Evolutionary conservation across 2,329 filamentous ascomycete species (phyloP).

Genomic region (Calonectria hongkongensis): DNA sequence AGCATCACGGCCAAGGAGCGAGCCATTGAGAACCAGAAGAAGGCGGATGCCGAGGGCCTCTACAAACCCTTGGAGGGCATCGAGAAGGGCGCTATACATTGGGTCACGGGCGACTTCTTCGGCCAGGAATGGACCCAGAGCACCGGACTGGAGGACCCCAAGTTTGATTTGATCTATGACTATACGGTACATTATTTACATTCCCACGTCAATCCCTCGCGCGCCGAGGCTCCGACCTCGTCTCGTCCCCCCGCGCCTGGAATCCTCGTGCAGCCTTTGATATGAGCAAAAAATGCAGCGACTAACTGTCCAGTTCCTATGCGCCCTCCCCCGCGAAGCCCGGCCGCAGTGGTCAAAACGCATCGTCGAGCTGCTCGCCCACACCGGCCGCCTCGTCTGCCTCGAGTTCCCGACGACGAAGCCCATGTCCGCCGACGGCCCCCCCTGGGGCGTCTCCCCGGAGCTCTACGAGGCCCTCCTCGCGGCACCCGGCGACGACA

Average conservation of each 20-base stretch:
- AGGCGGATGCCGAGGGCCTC: conserved; percentile 61
- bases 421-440: conserved; percentile 77
- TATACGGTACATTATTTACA: conserved; percentile 71
- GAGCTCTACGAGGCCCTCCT: conserved; percentile 84
- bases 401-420: conserved; percentile 89
- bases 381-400: conserved; percentile 73
- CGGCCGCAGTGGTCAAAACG: conserved; percentile 73
- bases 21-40: conserved; percentile 66
- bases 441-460: conserved; percentile 82
- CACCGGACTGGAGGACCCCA: conserved; percentile 61
- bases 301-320: conserved; percentile 72
- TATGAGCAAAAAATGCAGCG: conserved; percentile 27
- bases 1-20: conserved; percentile 68
- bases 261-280: conserved; percentile 20
- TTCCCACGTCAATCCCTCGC: conserved; percentile 21
- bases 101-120: conserved; percentile 81
- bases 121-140: conserved; percentile 72
- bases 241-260: not conserved
- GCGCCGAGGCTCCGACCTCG: conserved; percentile 24
- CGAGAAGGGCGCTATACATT: conserved; percentile 71
- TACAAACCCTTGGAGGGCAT: conserved; percentile 64
- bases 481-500: conserved; percentile 79
- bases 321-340: conserved; percentile 73
- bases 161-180: conserved; percentile 81
- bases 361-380: conserved; percentile 69